These are phyloP conservation scores for Corinectria fuckeliana DNA, from an alignment of 2,329 filamentous ascomycete species.

Conservation along the genomic window DNA sequence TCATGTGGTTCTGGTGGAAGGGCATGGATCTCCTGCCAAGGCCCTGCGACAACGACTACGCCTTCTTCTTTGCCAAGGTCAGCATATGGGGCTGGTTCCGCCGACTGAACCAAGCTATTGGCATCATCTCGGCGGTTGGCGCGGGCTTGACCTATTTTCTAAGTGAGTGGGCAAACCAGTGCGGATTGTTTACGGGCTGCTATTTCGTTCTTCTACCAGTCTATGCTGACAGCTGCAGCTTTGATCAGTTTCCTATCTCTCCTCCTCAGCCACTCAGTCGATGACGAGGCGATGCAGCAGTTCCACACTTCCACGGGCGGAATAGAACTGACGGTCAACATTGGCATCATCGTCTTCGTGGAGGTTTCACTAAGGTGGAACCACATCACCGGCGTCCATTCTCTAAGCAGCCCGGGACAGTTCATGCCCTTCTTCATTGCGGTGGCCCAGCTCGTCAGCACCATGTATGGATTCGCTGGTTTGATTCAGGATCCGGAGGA, in stretches of 20 bases:
- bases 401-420: neutral
- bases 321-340: conserved; percentile 6
- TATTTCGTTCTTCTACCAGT: neutral
- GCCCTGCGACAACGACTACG: neutral
- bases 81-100: conserved; percentile 16
- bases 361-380: conserved; percentile 9
- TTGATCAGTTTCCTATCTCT: neutral
- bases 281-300: neutral
- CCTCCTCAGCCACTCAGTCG: neutral
- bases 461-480: neutral
- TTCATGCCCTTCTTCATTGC: neutral
- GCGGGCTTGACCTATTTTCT: neutral
- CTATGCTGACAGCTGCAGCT: neutral
- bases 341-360: conserved; percentile 11
- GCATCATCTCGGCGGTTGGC: conserved; percentile 2
- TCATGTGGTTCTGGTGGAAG: conserved; percentile 13
- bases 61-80: conserved; percentile 13
- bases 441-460: neutral
- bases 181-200: neutral
- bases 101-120: conserved; percentile 4
- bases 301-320: neutral
- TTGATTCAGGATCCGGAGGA: neutral
- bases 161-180: neutral
- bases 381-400: conserved; percentile 6
- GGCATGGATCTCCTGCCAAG: conserved; percentile 6